Evolutionary conservation across 306 rosid genomes (phyloP).

Genomic region (Lupinus albus): DNA sequence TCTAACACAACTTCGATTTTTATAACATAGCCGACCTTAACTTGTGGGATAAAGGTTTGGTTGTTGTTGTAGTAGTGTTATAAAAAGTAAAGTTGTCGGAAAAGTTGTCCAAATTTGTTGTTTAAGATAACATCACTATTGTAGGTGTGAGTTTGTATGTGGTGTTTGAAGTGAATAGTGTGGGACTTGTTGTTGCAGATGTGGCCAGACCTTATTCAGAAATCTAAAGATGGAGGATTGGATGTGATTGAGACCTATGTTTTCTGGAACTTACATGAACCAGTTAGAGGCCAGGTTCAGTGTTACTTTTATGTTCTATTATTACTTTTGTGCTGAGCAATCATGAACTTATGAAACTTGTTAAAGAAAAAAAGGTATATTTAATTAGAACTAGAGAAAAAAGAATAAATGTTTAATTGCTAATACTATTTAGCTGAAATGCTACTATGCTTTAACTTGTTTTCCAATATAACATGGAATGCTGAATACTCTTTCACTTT

Average conservation of each 20-base stretch:
- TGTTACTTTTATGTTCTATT: slow-evolving; percentile 13
- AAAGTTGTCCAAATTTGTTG: too few species aligned
- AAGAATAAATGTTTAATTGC: background rate
- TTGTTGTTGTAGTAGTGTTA: too few species aligned
- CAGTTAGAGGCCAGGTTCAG: slow-evolving; percentile 74
- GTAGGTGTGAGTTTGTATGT: background rate
- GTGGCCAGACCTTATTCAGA: slow-evolving; percentile 97
- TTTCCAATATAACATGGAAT: slow-evolving; percentile 28
- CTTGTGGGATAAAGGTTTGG: too few species aligned
- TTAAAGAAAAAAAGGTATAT: background rate
- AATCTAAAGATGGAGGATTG: slow-evolving; percentile 93
- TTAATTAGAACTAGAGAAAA: background rate
- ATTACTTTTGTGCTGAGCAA: background rate
- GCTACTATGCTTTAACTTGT: background rate
- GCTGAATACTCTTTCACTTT: slow-evolving; percentile 3
- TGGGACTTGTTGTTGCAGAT: slow-evolving; percentile 58
- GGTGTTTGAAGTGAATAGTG: slow-evolving; percentile 24
- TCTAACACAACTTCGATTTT: too few species aligned
- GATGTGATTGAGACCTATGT: slow-evolving; percentile 95
- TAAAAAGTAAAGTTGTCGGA: too few species aligned
- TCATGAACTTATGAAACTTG: background rate
- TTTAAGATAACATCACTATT: too few species aligned
- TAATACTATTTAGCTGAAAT: slow-evolving; percentile 3
- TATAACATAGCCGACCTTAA: too few species aligned
- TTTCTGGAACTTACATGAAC: slow-evolving; percentile 91